These are phyloP conservation scores for Hyaloscypha bicolor DNA, from an alignment of 495 filamentous ascomycete genomes.

Conservation along the genomic window DNA sequence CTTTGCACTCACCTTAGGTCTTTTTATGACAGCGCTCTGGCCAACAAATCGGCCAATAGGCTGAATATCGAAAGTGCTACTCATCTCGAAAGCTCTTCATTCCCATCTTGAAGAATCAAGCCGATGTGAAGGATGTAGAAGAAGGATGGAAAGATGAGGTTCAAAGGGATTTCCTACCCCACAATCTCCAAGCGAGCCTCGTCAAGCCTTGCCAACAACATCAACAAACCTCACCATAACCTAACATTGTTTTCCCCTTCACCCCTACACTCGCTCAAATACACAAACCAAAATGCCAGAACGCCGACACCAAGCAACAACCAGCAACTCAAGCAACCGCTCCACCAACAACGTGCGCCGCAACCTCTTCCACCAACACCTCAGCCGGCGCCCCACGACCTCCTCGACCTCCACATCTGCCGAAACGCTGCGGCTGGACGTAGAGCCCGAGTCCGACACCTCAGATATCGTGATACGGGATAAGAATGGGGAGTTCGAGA, in stretches of 20 bases:
- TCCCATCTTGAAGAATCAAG: background rate
- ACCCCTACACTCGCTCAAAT: background rate
- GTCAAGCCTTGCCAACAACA: constrained; percentile 14
- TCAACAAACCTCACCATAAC: constrained; percentile 17
- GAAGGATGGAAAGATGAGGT: background rate
- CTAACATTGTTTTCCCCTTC: constrained; percentile 17
- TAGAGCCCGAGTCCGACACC: constrained; percentile 47
- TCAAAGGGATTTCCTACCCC: constrained; percentile 3
- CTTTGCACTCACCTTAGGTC: constrained; percentile 59
- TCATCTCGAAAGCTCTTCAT: constrained; percentile 29
- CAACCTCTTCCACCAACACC: constrained; percentile 73
- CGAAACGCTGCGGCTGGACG: constrained; percentile 31
- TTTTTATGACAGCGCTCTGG: constrained; percentile 63
- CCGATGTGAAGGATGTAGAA: background rate
- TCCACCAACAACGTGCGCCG: constrained; percentile 49
- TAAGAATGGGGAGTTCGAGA: constrained; percentile 71
- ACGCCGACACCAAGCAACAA: constrained; percentile 17
- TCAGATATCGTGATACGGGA: constrained; percentile 77
- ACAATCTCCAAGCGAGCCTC: constrained; percentile 21
- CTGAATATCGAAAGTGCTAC: constrained; percentile 59
- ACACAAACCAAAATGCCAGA: constrained; percentile 27
- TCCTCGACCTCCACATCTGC: constrained; percentile 44
- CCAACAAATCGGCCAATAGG: constrained; percentile 62
- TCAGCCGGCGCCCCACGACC: constrained; percentile 67
- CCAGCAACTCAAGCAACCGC: constrained; percentile 13